Evolutionary conservation across 208 protist genomes (phyloP), one percentile per base, ranked within the genome.

Genomic region (Leptomonas seymouri): DNA sequence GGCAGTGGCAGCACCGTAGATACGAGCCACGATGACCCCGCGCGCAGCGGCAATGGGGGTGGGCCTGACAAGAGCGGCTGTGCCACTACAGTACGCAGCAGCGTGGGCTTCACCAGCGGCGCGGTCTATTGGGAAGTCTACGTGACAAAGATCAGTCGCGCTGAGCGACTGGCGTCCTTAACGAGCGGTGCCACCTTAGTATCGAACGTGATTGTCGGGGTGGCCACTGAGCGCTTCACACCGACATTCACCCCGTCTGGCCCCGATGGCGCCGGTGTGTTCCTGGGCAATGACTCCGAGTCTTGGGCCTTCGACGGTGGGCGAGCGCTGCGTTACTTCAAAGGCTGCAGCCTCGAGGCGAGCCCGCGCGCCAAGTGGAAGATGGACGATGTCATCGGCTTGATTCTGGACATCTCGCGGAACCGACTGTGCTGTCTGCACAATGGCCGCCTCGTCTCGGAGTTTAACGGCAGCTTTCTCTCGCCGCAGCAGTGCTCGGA

Each of bases 91-190:
- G 82, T 82, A 36, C 82, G 84, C 49, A 91, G 82, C 58, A 88
- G 50, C 54, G 74, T 93, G 34, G 91, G 93, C 51, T 89, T 95
- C 73, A 84, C 73, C 5, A 70, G 48, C 21, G 94, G 94, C 15
- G 68, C 83, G 6, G 90, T 93, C 55, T 97, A 97, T 71, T 97
- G 91, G 84, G 94, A 97, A 67, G 82, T 95, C 16, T 80, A 79
- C 44, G 71, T 97, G 28, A 82, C 82, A 5, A 80, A 71, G 55
- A 83, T 84, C 53, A 75, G 78, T 42, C 67, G 68, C 48, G 67
- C 71, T 31, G 55, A 77, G 44, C 63, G 66, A 23, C 8, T 58
- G 18, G 12, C 71, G 28, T 5, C 63, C n/a, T 28, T 31, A 23
- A 11, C 46, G 15, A 67, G 34, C 16, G 63, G 56, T 3, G 18